These are phyloP conservation scores for Cladosporium sp. DNA, from an alignment of 2,329 filamentous ascomycete species.

Conservation along the genomic window DNA sequence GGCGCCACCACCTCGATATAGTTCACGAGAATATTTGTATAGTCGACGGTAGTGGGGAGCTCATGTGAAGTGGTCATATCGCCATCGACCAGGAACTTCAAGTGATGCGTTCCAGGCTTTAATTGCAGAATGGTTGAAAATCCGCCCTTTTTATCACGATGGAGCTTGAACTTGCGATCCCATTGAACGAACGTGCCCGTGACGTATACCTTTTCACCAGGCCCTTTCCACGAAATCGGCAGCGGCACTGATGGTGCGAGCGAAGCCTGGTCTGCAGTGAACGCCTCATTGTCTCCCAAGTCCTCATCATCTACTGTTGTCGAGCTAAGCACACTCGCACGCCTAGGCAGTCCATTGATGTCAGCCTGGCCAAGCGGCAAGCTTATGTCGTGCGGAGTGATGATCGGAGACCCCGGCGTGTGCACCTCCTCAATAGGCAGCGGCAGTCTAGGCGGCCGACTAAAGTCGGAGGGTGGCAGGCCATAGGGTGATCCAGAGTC, in stretches of 20 bases:
- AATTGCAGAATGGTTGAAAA: conserved; percentile 79
- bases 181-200: conserved; percentile 97
- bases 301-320: conserved; percentile 72
- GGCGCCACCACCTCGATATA: conserved; percentile 76
- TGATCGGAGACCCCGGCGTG: conserved; percentile 85
- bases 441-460: conserved; percentile 81
- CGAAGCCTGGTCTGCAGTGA: conserved; percentile 57
- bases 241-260: conserved; percentile 79
- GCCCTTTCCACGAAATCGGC: conserved; percentile 76
- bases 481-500: conserved; percentile 36
- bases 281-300: conserved; percentile 64
- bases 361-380: conserved; percentile 48
- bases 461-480: conserved; percentile 47
- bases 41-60: conserved; percentile 92
- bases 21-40: conserved; percentile 96
- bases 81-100: conserved; percentile 93
- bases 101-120: conserved; percentile 89
- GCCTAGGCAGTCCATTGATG: conserved; percentile 53
- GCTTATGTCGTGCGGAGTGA: conserved; percentile 66
- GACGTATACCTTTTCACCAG: conserved; percentile 87
- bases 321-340: conserved; percentile 55
- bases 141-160: conserved; percentile 56
- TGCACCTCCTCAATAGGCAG: conserved; percentile 90
- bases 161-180: conserved; percentile 89
- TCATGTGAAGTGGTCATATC: conserved; percentile 87